These are phyloP conservation scores for Eurotiales sp. DNA, from an alignment of 2,329 filamentous ascomycete species.

Conservation along the genomic window DNA sequence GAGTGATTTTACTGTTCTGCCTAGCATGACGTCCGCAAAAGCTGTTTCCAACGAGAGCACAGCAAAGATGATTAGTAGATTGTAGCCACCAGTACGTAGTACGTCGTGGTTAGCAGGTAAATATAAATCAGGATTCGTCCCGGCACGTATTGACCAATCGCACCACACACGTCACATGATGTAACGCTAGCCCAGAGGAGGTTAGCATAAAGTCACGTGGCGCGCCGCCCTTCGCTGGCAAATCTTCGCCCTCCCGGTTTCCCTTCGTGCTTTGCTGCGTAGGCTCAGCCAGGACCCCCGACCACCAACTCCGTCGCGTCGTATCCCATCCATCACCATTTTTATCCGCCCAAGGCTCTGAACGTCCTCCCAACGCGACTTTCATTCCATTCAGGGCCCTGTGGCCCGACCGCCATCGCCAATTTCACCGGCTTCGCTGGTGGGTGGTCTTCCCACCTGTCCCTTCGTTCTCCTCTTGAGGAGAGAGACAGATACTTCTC, in stretches of 20 bases:
- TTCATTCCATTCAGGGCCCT: constrained; percentile 15
- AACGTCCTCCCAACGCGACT: constrained; percentile 13
- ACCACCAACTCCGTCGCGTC: constrained; percentile 19
- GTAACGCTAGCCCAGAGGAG: background rate
- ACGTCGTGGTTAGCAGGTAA: no score
- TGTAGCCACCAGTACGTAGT: no score
- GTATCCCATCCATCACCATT: constrained; percentile 20
- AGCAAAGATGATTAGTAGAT: no score
- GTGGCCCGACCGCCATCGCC: constrained; percentile 11
- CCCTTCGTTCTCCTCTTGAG: background rate
- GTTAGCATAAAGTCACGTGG: constrained; percentile 10
- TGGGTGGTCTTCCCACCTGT: constrained; percentile 4
- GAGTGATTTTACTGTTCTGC: no score
- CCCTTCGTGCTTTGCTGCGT: constrained; percentile 9
- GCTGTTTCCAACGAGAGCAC: no score
- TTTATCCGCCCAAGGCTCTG: constrained; percentile 13
- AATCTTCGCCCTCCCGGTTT: constrained; percentile 16
- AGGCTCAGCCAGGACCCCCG: constrained; percentile 11
- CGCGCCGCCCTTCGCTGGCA: constrained; percentile 5
- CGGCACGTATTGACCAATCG: no score
- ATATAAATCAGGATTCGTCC: no score
- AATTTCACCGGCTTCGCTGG: constrained; percentile 9
- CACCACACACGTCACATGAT: background rate
- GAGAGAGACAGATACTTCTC: background rate
- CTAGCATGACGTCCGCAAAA: no score